Conservation (phyloP, 2,329 filamentous ascomycete genomes). For the Clathrospora elynae region DNA sequence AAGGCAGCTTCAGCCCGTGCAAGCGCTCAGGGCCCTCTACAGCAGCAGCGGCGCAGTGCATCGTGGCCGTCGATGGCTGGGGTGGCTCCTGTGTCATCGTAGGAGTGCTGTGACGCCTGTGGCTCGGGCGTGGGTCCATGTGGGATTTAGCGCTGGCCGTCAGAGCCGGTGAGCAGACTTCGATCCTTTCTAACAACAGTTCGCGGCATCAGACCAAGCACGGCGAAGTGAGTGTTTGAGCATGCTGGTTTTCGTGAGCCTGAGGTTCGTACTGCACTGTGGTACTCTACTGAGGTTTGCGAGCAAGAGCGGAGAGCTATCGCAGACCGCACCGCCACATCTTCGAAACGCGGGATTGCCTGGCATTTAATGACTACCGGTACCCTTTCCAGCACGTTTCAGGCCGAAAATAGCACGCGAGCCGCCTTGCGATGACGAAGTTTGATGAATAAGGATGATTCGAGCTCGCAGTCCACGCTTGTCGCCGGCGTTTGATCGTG, state of each 20-base stretch:
- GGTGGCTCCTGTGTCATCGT: slow-evolving; percentile 2
- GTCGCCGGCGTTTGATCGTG: too few relatives aligned
- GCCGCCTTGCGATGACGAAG: too few relatives aligned
- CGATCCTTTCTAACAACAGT: too few relatives aligned
- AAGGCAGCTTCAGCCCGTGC: slow-evolving; percentile 6
- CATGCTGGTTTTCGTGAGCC: background rate
- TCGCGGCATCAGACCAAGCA: background rate
- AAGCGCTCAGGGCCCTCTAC: slow-evolving; percentile 11
- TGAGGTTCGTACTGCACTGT: too few relatives aligned
- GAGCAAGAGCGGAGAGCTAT: slow-evolving; percentile 1
- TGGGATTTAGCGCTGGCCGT: slow-evolving; percentile 8
- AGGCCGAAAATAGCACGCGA: slow-evolving; percentile 6
- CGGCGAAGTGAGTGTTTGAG: background rate
- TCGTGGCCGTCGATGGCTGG: slow-evolving; percentile 11
- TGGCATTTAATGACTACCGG: background rate
- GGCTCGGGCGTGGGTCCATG: slow-evolving; percentile 8
- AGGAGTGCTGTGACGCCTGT: slow-evolving; percentile 12
- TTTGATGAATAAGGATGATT: too few relatives aligned
- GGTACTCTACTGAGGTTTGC: background rate
- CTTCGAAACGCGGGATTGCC: slow-evolving; percentile 2
- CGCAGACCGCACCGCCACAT: slow-evolving; percentile 2
- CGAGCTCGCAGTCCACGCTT: too few relatives aligned
- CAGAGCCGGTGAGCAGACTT: slow-evolving; percentile 4
- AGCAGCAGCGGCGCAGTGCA: slow-evolving; percentile 6
- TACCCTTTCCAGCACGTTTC: slow-evolving; percentile 8